Evolutionary conservation across 768 basidiomycete species (phyloP), one percentile per base, ranked within the genome.

Genomic region (Mycena vitilis): DNA sequence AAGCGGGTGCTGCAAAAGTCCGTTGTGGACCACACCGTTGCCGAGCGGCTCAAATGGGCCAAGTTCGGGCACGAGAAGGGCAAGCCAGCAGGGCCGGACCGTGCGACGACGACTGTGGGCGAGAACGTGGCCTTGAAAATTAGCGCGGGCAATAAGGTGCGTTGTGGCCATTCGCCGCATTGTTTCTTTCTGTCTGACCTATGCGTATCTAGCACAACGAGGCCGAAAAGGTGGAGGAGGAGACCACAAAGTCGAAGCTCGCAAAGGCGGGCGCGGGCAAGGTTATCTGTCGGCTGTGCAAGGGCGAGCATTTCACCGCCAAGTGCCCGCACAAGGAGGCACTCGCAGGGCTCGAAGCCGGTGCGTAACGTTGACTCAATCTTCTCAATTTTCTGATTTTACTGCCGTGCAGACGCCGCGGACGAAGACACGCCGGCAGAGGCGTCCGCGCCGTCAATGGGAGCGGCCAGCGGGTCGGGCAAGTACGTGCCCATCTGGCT

Each of bases 291-390:
- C 88, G 98, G 71, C 82, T 98, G 63, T 99, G 98, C 83, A 95
- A 97, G 77, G 98, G 97, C 60, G 93, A 93, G 71, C 98, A 99
- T 83, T 99, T 96, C 81, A 99, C 98, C 16, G 93, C 96, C 70
- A 96, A 96, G 80, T 99, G 98, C 86, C 98, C 98, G 8, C 96
- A 96, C 87, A 98, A 96, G 81, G 96, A 98, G 74, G 92, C 93
- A 11, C 87, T 99, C 16, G 91, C 90, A 12, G 92, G 89, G 5
- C 83, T 95, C 55, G 93, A 90, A 59, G 84, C 83, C 15, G 90
- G 90, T 86, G 74, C 60, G 83, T 78, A 37, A 9, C n/a, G 42
- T 23, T 55, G 30, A 22, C 47, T 37, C n/a, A 38, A 25, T 56
- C 10, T 51, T 44, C 30, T 30, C 30, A 3, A 30, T 48, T 18